phyloP scores from a whole-genome alignment of 2,329 filamentous ascomycete genomes.

The Exophiala viscosa region DNA sequence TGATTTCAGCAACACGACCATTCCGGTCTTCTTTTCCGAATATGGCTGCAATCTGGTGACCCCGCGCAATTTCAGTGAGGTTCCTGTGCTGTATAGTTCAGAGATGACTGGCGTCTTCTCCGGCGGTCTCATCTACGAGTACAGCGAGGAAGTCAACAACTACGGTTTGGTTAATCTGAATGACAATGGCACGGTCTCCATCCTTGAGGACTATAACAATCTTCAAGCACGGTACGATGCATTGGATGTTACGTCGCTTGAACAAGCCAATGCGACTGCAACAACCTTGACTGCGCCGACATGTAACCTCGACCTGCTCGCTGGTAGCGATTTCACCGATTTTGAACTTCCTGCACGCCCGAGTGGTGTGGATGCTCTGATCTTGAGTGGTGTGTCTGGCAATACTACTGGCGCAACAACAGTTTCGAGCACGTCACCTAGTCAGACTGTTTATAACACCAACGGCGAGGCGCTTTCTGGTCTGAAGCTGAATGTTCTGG shows the following conservation, averaged over 20 bases:
- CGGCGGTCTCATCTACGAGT: slow-evolving; percentile 55
- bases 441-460: slow-evolving; percentile 54
- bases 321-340: slow-evolving; percentile 62
- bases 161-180: slow-evolving; percentile 60
- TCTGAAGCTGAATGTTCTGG: slow-evolving; percentile 56
- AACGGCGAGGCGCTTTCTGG: slow-evolving; percentile 58
- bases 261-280: slow-evolving; percentile 58
- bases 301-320: slow-evolving; percentile 67
- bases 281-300: slow-evolving; percentile 55
- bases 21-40: slow-evolving; percentile 65
- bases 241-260: slow-evolving; percentile 66
- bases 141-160: slow-evolving; percentile 46
- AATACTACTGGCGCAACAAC: slow-evolving; percentile 44
- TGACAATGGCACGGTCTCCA: slow-evolving; percentile 53
- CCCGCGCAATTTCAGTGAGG: slow-evolving; percentile 59
- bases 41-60: slow-evolving; percentile 61
- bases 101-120: slow-evolving; percentile 58
- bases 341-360: slow-evolving; percentile 73
- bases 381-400: slow-evolving; percentile 66
- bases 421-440: slow-evolving; percentile 56
- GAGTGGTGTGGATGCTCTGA: slow-evolving; percentile 64
- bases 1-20: slow-evolving; percentile 56
- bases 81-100: slow-evolving; percentile 56
- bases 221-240: slow-evolving; percentile 71
- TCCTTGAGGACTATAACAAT: slow-evolving; percentile 66